Conservation (phyloP, 1,284 basidiomycete genomes). For the Malassezia nana region DNA sequence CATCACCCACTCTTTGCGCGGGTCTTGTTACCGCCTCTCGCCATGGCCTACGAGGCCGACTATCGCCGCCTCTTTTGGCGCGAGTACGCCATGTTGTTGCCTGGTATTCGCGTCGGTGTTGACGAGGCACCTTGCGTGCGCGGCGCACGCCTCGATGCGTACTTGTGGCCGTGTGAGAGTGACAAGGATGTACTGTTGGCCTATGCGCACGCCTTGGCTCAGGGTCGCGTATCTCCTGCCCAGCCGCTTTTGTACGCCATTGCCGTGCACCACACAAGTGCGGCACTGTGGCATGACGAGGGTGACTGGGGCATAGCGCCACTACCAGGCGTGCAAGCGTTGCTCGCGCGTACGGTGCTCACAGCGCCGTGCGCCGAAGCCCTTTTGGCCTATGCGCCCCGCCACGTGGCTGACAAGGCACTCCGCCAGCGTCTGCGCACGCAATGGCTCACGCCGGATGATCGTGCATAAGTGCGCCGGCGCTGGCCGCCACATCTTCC, state of each 20-base stretch:
- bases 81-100: slow-evolving; percentile 58
- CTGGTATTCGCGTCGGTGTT: slow-evolving; percentile 22
- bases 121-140: slow-evolving; percentile 46
- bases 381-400: neutral
- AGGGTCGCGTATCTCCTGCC: slow-evolving; percentile 40
- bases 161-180: slow-evolving; percentile 63
- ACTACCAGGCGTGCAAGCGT: neutral
- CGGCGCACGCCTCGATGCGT: slow-evolving; percentile 53
- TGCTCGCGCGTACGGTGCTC: neutral
- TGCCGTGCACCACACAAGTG: slow-evolving; percentile 65
- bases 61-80: slow-evolving; percentile 76
- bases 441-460: neutral
- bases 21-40: slow-evolving; percentile 65
- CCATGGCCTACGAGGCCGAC: slow-evolving; percentile 68
- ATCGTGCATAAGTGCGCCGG: slow-evolving; percentile 26
- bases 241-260: slow-evolving; percentile 58
- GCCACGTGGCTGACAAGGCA: neutral
- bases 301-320: neutral
- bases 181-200: slow-evolving; percentile 59
- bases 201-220: slow-evolving; percentile 49
- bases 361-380: neutral
- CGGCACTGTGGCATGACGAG: slow-evolving; percentile 7
- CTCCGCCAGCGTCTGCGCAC: neutral
- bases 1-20: slow-evolving; percentile 66
- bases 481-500: slow-evolving; percentile 33